These are phyloP conservation scores for Thozetella sp. DNA, from an alignment of 495 filamentous ascomycete species.

Conservation along the genomic window DNA sequence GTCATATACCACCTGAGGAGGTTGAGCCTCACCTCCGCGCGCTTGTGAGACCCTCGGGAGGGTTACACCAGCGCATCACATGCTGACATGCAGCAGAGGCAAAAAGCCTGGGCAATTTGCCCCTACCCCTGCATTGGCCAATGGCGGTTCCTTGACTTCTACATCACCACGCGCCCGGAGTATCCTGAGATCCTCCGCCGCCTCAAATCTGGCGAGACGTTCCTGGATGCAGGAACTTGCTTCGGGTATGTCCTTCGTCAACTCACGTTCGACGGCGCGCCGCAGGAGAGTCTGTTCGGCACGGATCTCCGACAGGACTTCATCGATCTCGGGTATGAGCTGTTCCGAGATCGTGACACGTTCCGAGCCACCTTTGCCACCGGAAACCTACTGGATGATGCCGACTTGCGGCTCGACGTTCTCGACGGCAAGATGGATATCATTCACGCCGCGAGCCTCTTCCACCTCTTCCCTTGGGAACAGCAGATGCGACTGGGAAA, in stretches of 20 bases:
- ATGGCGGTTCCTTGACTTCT: constrained; percentile 52
- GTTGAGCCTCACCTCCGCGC: neutral
- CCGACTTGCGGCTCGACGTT: constrained; percentile 12
- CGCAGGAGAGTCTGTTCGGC: constrained; percentile 34
- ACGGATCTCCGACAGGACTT: constrained; percentile 42
- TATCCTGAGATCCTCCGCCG: constrained; percentile 26
- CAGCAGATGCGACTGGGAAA: constrained; percentile 32
- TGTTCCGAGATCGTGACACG: constrained; percentile 30
- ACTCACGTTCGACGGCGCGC: constrained; percentile 39
- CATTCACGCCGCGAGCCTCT: constrained; percentile 43
- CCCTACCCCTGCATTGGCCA: constrained; percentile 57
- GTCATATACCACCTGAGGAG: neutral
- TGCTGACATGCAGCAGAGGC: constrained; percentile 4
- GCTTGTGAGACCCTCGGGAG: neutral
- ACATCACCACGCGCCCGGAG: constrained; percentile 19
- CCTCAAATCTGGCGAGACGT: constrained; percentile 26
- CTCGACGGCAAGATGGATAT: constrained; percentile 35
- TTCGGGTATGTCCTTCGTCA: constrained; percentile 48
- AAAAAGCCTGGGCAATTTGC: constrained; percentile 34
- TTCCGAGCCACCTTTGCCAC: constrained; percentile 20
- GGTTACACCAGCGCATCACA: neutral
- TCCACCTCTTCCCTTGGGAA: constrained; percentile 45
- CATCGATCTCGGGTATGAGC: constrained; percentile 41
- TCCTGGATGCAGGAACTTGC: constrained; percentile 51
- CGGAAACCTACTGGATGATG: constrained; percentile 29